These are phyloP conservation scores for Rhamnella rubrinervis DNA, from an alignment of 331 rosid species.

Conservation along the genomic window DNA sequence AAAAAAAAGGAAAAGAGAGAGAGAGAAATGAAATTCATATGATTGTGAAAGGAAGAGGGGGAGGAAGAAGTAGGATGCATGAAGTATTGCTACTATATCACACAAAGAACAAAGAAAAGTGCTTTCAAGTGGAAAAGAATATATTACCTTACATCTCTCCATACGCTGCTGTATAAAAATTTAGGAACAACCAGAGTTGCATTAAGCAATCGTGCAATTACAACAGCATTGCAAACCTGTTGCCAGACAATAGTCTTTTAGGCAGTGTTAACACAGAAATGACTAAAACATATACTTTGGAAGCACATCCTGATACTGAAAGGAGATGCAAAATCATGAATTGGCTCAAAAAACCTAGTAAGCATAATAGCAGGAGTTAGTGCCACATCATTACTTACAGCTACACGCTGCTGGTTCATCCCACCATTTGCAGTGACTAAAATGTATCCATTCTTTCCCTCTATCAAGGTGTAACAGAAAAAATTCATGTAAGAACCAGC, in stretches of 20 bases:
- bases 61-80: neutral
- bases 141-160: constrained; percentile 88
- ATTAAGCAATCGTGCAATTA: constrained; percentile 77
- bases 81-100: neutral
- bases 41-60: no score
- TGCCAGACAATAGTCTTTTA: constrained; percentile 19
- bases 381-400: constrained; percentile 58
- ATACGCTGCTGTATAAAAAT: constrained; percentile 85
- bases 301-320: neutral
- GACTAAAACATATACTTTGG: neutral
- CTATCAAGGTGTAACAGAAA: constrained; percentile 38
- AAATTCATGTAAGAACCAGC: constrained; percentile 38
- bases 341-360: constrained; percentile 2
- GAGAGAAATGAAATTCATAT: constrained; percentile 16
- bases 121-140: constrained; percentile 11
- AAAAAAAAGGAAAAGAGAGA: constrained; percentile 15
- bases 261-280: neutral
- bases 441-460: constrained; percentile 80
- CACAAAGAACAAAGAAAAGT: constrained; percentile 6
- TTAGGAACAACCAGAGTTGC: constrained; percentile 84
- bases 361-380: constrained; percentile 12
- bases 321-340: constrained; percentile 9
- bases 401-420: constrained; percentile 95
- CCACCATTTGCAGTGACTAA: constrained; percentile 97
- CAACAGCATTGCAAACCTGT: constrained; percentile 93